Base-by-base conservation (phyloP, 116 monocot genomes). In the Trichopus zeylanicus region DNA sequence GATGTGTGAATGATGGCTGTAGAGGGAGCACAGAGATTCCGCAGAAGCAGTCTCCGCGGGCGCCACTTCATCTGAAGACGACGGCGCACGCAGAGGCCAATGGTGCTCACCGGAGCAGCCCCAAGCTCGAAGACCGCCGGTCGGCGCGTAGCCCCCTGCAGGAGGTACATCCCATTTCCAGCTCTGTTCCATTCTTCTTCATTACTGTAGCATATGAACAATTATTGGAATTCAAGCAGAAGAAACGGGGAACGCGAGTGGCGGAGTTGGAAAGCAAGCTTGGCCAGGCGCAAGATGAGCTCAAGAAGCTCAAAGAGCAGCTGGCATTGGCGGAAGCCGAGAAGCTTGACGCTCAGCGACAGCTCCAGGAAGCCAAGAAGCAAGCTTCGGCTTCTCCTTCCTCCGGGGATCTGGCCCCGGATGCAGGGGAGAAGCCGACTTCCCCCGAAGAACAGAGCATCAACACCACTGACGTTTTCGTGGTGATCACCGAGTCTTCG, bases 261-360 rank as follows among this genome's bases (percentile, higher is more conserved):
- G 52, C 75, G 1, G 89, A 88, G 35, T 67, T 93, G 9, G 75
- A 93, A 62, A 69, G 77, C 3, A 81, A 88, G 73, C 67, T 93
- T 0, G 70, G 61, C 0, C 69, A 78, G 27, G 82, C 82, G 10
- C 76, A 88, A 51, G 85, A 81, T 35, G 85, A 93, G 71, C 66
- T 93, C 8, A 82, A 71, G 75, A 88, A 73, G 67, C 75, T 93
- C 21, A 79, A 62, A 58, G 82, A 88, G 64, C 79, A 88, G 67
- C 76, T 91, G 25, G 79, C 66, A 13, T 79, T 67, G 13, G 70
- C 76, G 13, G 85, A 85, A 49, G 63, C 56, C n/a, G 69, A 58
- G 13, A 75, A 49, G 56, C 30, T 23, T 22, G 42, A 35, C 28
- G 62, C 63, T 16, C 57, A 67, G 60, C 59, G 60, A n/a, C 70